A percentile compares a stretch with the other conserved stretches of the same genome.
These are phyloP conservation scores for Candida ponderosae DNA, from an alignment of 805 yeast genomes.

Conservation along the genomic window DNA sequence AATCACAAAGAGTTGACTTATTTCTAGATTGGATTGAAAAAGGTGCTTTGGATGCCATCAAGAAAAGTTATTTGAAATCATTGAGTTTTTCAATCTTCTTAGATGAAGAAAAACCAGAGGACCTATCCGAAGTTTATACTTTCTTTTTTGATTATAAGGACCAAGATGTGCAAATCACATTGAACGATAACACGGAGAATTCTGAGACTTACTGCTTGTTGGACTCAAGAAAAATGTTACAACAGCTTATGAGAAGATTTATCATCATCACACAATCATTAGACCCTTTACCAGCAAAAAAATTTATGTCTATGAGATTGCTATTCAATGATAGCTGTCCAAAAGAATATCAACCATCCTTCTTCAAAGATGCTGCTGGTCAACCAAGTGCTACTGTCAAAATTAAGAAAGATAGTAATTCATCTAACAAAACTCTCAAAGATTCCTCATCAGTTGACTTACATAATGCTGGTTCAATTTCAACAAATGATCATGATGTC, in stretches of 20 bases:
- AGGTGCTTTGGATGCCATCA: slow-evolving; percentile 39
- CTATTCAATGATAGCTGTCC: slow-evolving; percentile 42
- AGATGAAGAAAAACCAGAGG: slow-evolving; percentile 33
- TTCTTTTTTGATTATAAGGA: slow-evolving; percentile 38
- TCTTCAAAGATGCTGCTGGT: slow-evolving; percentile 35
- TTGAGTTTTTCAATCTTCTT: slow-evolving; percentile 38
- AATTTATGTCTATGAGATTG: slow-evolving; percentile 40
- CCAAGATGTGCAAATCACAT: slow-evolving; percentile 19
- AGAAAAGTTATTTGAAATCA: slow-evolving; percentile 32
- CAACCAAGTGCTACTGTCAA: slow-evolving; percentile 27
- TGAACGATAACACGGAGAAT: slow-evolving; percentile 9
- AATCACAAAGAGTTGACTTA: slow-evolving; percentile 36
- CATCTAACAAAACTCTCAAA: slow-evolving; percentile 10
- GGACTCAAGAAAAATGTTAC: slow-evolving; percentile 35
- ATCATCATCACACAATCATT: slow-evolving; percentile 46
- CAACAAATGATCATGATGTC: slow-evolving; percentile 24
- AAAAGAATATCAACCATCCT: slow-evolving; percentile 38
- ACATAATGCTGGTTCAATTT: slow-evolving; percentile 21
- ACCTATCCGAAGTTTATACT: slow-evolving; percentile 41
- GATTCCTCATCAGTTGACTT: slow-evolving; percentile 1
- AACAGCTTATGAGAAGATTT: slow-evolving; percentile 41
- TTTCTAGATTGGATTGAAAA: slow-evolving; percentile 47
- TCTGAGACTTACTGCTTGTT: slow-evolving; percentile 18
- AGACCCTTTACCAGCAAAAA: slow-evolving; percentile 40
- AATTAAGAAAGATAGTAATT: slow-evolving; percentile 12